A percentile compares a stretch with the other conserved stretches of the same genome.
phyloP scores from a whole-genome alignment of 805 yeast species.

The Maudiozyma turicensis region DNA sequence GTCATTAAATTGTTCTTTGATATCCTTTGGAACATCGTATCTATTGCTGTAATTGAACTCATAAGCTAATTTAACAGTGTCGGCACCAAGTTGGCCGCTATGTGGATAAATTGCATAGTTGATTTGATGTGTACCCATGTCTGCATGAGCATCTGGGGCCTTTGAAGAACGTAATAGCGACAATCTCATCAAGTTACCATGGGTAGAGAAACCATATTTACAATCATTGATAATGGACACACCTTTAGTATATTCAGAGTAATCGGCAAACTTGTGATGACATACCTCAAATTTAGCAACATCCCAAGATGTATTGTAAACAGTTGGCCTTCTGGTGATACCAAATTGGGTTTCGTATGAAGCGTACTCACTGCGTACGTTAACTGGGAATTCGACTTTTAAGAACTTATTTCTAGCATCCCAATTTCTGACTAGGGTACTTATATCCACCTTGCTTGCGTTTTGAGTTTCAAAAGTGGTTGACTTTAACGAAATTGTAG shows the following conservation, averaged over 20 bases:
- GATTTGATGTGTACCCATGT: slow-evolving; percentile 79
- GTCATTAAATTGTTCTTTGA: slow-evolving; percentile 17
- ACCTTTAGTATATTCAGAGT: slow-evolving; percentile 80
- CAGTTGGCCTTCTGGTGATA: slow-evolving; percentile 83
- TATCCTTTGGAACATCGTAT: slow-evolving; percentile 12
- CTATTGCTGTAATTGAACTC: slow-evolving; percentile 56
- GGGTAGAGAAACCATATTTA: slow-evolving; percentile 88
- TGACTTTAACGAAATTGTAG: slow-evolving; percentile 54
- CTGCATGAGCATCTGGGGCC: slow-evolving; percentile 91
- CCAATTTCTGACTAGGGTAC: slow-evolving; percentile 64
- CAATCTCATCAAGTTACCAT: slow-evolving; percentile 84
- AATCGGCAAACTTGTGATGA: slow-evolving; percentile 88
- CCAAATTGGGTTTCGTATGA: slow-evolving; percentile 94
- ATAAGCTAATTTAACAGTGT: slow-evolving; percentile 65
- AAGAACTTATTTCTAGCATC: slow-evolving; percentile 77
- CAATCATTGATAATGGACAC: slow-evolving; percentile 74
- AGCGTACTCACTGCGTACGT: slow-evolving; percentile 65
- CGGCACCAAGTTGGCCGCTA: slow-evolving; percentile 49
- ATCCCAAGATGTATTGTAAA: slow-evolving; percentile 92
- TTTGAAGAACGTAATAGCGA: slow-evolving; percentile 85
- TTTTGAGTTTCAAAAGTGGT: slow-evolving; percentile 33
- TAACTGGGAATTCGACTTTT: slow-evolving; percentile 92
- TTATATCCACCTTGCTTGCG: slow-evolving; percentile 39
- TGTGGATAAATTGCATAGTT: slow-evolving; percentile 84
- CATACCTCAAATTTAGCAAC: slow-evolving; percentile 94